Conservation (phyloP, 345 rosid genomes). For the Brassica incana region DNA sequence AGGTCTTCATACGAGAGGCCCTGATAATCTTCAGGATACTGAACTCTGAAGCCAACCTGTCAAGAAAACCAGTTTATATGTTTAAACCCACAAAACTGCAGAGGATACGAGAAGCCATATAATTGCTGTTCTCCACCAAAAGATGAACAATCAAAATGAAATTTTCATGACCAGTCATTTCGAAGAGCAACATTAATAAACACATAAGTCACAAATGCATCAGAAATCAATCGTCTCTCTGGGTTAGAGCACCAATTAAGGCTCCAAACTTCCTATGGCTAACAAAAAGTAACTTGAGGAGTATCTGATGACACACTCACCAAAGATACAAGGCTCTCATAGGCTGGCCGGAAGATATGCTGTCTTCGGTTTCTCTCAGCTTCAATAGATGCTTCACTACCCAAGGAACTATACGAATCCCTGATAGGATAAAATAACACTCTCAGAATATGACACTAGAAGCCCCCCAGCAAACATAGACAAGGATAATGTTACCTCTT, state of each 20-base stretch:
- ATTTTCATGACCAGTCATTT: not conserved
- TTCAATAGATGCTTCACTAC: slow-evolving; percentile 68
- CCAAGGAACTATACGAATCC: slow-evolving; percentile 69
- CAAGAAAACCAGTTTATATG: slow-evolving; percentile 24
- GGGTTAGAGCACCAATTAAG: not conserved
- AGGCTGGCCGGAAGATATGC: slow-evolving; percentile 71
- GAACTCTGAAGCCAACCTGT: slow-evolving; percentile 96
- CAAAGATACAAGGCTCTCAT: slow-evolving; percentile 85
- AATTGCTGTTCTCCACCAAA: slow-evolving; percentile 12
- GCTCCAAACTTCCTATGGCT: slow-evolving; percentile 11
- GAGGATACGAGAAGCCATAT: slow-evolving; percentile 14
- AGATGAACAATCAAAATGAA: slow-evolving; percentile 1
- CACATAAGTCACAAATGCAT: slow-evolving; percentile 1
- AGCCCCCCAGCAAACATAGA: slow-evolving; percentile 15
- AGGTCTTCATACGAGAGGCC: slow-evolving; percentile 91
- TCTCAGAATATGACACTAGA: slow-evolving; percentile 27
- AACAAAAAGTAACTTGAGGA: slow-evolving; percentile 6
- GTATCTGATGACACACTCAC: slow-evolving; percentile 47
- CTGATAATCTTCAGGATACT: slow-evolving; percentile 86
- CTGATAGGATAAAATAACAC: slow-evolving; percentile 47
- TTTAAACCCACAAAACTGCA: slow-evolving; percentile 14
- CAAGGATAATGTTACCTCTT: slow-evolving; percentile 56
- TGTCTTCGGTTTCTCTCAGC: slow-evolving; percentile 84
- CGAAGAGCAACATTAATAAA: not conserved
- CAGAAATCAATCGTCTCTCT: not conserved